Conservation (phyloP, 2,329 filamentous ascomycete species). For the Penicillium sp. region DNA sequence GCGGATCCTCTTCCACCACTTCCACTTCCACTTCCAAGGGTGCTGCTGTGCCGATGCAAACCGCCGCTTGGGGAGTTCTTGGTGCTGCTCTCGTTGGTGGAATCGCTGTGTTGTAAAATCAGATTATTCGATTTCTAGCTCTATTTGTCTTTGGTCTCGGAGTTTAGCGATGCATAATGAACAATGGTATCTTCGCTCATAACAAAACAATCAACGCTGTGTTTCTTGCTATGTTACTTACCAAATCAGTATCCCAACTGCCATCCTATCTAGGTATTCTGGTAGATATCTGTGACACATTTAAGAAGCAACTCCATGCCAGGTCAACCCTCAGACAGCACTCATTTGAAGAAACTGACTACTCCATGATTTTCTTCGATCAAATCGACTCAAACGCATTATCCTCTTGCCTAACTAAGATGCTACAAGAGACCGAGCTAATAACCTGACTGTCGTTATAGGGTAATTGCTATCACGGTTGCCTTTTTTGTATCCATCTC, state of each 20-base stretch:
- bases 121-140: neutral
- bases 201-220: neutral
- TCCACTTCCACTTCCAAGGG: slow-evolving; percentile 27
- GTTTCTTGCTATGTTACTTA: neutral
- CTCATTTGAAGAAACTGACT: neutral
- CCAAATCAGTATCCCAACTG: neutral
- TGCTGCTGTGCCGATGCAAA: slow-evolving; percentile 33
- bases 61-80: slow-evolving; percentile 40
- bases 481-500: neutral
- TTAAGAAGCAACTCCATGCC: neutral
- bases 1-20: slow-evolving; percentile 12
- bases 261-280: no score
- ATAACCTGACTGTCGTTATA: no score
- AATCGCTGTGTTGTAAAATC: slow-evolving; percentile 32
- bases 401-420: neutral
- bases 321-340: neutral
- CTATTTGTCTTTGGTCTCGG: neutral
- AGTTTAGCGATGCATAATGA: neutral
- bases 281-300: no score
- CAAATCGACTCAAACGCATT: neutral
- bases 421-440: neutral
- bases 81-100: slow-evolving; percentile 36
- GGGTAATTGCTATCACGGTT: neutral
- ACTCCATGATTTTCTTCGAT: neutral
- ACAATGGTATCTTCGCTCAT: neutral